A percentile compares a stretch with the other conserved stretches of the same genome.
phyloP scores from a whole-genome alignment of 371 early-diverging fungal species.

The Umbelopsis sp. region DNA sequence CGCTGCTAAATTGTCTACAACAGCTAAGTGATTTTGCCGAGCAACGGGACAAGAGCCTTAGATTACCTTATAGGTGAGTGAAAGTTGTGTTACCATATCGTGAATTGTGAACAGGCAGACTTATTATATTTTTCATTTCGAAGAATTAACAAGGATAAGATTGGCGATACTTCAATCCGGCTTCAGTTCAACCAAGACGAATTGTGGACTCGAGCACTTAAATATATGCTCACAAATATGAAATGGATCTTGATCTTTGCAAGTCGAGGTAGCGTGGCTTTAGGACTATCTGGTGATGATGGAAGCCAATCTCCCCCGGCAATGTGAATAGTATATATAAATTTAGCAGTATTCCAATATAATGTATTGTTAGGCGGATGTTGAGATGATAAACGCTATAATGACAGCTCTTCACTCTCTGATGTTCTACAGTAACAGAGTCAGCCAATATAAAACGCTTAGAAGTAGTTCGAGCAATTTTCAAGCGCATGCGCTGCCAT shows the following conservation, averaged over 20 bases:
- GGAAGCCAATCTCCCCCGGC: constrained; percentile 10
- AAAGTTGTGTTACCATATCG: too few relatives aligned
- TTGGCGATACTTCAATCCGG: constrained; percentile 84
- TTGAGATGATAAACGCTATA: too few relatives aligned
- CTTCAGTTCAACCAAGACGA: constrained; percentile 90
- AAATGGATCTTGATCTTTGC: constrained; percentile 85
- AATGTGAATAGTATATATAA: constrained; percentile 1
- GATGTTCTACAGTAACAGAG: too few relatives aligned
- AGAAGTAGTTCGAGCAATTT: too few relatives aligned
- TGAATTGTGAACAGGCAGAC: background rate
- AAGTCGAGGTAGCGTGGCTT: constrained; percentile 44
- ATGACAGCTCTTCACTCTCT: too few relatives aligned
- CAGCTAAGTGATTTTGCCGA: constrained; percentile 85
- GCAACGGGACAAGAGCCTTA: constrained; percentile 71
- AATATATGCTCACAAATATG: constrained; percentile 85
- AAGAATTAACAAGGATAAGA: constrained; percentile 86
- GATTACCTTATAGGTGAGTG: constrained; percentile 76
- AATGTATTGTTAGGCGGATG: too few relatives aligned
- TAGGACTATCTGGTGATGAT: constrained; percentile 21
- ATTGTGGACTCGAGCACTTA: constrained; percentile 90
- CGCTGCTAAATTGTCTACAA: constrained; percentile 86
- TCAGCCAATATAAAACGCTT: too few relatives aligned
- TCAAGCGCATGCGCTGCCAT: too few relatives aligned
- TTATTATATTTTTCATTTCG: background rate
- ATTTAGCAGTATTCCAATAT: too few relatives aligned